Base-by-base conservation (phyloP, 2,329 filamentous ascomycete genomes). In the Penicillium freii region DNA sequence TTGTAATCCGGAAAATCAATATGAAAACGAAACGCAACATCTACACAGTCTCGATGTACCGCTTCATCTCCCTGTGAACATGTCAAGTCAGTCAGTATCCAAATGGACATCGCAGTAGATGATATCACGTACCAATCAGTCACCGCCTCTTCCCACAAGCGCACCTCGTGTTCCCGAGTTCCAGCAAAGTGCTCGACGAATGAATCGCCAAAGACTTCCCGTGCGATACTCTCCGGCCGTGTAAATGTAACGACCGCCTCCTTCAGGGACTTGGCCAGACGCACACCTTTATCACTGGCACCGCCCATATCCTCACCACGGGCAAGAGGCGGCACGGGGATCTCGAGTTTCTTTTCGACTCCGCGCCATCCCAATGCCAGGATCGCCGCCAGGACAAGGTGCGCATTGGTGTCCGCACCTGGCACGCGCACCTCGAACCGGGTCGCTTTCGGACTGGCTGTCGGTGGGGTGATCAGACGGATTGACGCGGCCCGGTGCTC, bases 161-260 rank as follows among this genome's bases (percentile, higher is more conserved):
- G 81, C 57, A 94, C 83, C 77, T 99, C 94, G 75, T 99, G 92
- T 73, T 96, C 88, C 62, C 94, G 84, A 19, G 93, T 96, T 17
- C 94, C 94, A 13, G 88, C 91, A 78, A 88, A 99, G 74, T 97
- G 94, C 17, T 97, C 92, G 3, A 99, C 94, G 76, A 99, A 99
- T 9, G 88, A 90, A 73, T 97, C 89, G 0, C 94, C 94, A 75
- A 99, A 90, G 0, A 96, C 90, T 72, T 97, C 90, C 56, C 94
- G 83, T n/a, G 94, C 94, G 17, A 97, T 82, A 72, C 93, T 97
- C 1, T 84, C 90, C 66, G 86, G 84, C 31, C 84, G 79, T 78
- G 84, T 88, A 70, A 99, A 97, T 47, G 84, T 82, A 47, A 84
- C 85, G 1, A 88, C 94, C 2, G 93, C 94, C 69, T 97, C 92